Evolutionary conservation across 495 filamentous ascomycete genomes (phyloP).

Genomic region (Talaromyces liani): DNA sequence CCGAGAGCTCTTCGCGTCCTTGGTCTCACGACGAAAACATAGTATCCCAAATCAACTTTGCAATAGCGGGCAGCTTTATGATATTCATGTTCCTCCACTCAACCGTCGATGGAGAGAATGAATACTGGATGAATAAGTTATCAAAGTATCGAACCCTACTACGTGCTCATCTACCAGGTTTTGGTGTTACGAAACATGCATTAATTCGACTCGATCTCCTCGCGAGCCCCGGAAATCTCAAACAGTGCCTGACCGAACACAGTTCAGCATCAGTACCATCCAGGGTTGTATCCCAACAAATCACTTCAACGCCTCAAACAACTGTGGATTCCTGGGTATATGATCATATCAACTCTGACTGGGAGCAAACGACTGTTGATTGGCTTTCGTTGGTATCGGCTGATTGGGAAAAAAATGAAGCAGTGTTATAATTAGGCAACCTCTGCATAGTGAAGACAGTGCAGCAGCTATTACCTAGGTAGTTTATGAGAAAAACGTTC

Average conservation of each 20-base stretch:
- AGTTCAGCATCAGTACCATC: conserved; percentile 2
- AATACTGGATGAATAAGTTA: conserved; percentile 4
- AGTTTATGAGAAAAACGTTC: not conserved
- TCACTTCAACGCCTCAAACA: conserved; percentile 6
- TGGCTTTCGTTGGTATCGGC: conserved; percentile 4
- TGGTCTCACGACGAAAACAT: conserved; percentile 2
- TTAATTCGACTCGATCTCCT: conserved; percentile 5
- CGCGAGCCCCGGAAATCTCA: not conserved
- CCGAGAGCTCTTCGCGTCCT: not conserved
- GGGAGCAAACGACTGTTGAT: conserved; percentile 1
- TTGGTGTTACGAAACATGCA: conserved; percentile 6
- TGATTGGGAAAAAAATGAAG: conserved; percentile 4
- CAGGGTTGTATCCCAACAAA: conserved; percentile 1
- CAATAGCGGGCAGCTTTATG: conserved; percentile 5
- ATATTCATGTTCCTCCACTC: conserved; percentile 6
- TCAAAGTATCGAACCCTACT: conserved; percentile 3
- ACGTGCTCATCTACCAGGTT: conserved; percentile 6
- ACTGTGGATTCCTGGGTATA: conserved; percentile 2
- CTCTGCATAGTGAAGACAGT: not conserved
- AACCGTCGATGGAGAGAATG: not conserved
- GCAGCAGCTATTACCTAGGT: not conserved
- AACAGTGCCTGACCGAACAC: conserved; percentile 4
- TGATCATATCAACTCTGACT: conserved; percentile 4
- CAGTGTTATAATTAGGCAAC: not conserved
- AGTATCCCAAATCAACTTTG: conserved; percentile 6